Evolutionary conservation across 345 rosid genomes (phyloP).

Genomic region (Eucalyptus viminalis): DNA sequence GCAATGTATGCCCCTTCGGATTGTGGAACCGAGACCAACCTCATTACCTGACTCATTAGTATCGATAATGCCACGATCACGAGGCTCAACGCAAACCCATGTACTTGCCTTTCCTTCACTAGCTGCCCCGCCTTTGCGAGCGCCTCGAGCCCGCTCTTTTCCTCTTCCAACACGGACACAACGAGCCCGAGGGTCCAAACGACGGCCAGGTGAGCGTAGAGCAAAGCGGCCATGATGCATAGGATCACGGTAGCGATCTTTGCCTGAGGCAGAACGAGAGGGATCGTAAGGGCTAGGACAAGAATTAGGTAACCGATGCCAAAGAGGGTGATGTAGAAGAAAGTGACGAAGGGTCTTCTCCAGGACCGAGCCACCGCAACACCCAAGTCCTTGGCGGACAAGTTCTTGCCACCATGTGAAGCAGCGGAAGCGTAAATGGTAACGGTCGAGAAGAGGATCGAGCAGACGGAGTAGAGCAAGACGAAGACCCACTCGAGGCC

Average conservation of each 20-base stretch:
- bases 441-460: constrained; percentile 6
- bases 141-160: constrained; percentile 32
- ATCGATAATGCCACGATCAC: neutral
- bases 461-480: neutral
- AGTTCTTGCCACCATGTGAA: constrained; percentile 1
- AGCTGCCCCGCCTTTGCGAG: constrained; percentile 47
- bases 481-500: constrained; percentile 5
- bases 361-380: constrained; percentile 6
- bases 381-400: constrained; percentile 7
- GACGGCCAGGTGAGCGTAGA: constrained; percentile 20
- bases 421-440: constrained; percentile 27
- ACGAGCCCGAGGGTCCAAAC: constrained; percentile 39
- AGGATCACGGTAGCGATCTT: neutral
- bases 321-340: constrained; percentile 16
- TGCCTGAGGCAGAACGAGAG: neutral
- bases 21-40: neutral
- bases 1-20: neutral
- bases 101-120: constrained; percentile 26
- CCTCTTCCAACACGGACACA: constrained; percentile 38
- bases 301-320: constrained; percentile 14
- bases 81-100: constrained; percentile 37
- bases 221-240: neutral
- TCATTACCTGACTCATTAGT: neutral
- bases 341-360: constrained; percentile 29
- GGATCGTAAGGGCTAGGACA: neutral